These are phyloP conservation scores for Rusavskia elegans DNA, from an alignment of 495 filamentous ascomycete species.

Conservation along the genomic window DNA sequence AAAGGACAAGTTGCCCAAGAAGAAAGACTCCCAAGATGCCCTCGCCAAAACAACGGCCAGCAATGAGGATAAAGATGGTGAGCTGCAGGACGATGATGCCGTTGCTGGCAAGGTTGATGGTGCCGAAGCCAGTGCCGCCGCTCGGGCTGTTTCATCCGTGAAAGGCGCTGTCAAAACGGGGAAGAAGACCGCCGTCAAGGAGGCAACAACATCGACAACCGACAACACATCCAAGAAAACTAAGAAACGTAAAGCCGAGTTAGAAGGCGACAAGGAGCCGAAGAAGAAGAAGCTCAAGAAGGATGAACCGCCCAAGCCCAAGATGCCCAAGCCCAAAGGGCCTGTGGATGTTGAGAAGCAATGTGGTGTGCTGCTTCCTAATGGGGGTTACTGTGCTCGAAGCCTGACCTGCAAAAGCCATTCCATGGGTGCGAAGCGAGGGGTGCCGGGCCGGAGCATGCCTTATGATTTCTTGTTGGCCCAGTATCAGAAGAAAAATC, in stretches of 20 bases:
- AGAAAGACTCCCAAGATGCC: slow-evolving; percentile 65
- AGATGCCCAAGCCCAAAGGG: slow-evolving; percentile 76
- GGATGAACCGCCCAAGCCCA: slow-evolving; percentile 79
- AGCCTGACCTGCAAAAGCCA: slow-evolving; percentile 95
- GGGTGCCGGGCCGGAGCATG: slow-evolving; percentile 73
- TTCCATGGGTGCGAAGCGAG: slow-evolving; percentile 87
- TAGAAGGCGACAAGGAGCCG: slow-evolving; percentile 46
- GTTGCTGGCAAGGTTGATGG: slow-evolving; percentile 20
- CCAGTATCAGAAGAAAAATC: slow-evolving; percentile 97
- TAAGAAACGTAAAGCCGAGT: slow-evolving; percentile 82
- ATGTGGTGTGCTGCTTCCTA: slow-evolving; percentile 77
- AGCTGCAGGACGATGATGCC: slow-evolving; percentile 31
- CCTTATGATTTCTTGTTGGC: slow-evolving; percentile 91
- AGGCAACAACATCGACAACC: slow-evolving; percentile 30
- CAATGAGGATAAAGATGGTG: slow-evolving; percentile 44
- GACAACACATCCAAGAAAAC: slow-evolving; percentile 60
- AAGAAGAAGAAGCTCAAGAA: slow-evolving; percentile 85
- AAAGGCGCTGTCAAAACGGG: slow-evolving; percentile 8
- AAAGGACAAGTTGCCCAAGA: slow-evolving; percentile 55
- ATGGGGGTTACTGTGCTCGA: slow-evolving; percentile 76
- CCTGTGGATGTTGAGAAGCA: slow-evolving; percentile 96
- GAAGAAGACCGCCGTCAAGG: slow-evolving; percentile 58
- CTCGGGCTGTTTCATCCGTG: slow-evolving; percentile 19
- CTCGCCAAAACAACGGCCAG: slow-evolving; percentile 48
- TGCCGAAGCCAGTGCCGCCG: slow-evolving; percentile 21